Conservation (phyloP, 148 eudicot genomes). For the Nyssa sinensis region DNA sequence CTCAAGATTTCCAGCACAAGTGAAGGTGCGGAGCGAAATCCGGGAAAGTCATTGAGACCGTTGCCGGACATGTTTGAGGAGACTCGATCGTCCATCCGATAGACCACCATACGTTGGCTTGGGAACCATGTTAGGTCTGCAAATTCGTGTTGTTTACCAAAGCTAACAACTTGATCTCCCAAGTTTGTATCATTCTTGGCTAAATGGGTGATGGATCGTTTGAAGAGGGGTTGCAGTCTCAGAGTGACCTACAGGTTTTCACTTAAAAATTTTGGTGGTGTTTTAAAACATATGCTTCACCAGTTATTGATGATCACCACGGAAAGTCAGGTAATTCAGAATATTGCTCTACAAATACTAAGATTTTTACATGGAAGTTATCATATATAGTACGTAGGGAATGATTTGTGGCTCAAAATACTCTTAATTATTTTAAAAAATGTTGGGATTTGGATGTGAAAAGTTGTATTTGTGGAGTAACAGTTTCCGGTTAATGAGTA, state of each 20-base stretch:
- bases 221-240: slow-evolving; percentile 61
- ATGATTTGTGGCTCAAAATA: too few species aligned
- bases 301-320: too few species aligned
- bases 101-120: slow-evolving; percentile 45
- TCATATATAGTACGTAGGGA: too few species aligned
- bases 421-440: too few species aligned
- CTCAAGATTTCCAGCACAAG: slow-evolving; percentile 29
- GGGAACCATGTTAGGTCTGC: slow-evolving; percentile 74
- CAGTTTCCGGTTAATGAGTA: too few species aligned
- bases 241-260: slow-evolving; percentile 48
- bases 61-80: slow-evolving; percentile 37
- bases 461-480: too few species aligned
- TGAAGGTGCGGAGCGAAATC: slow-evolving; percentile 50
- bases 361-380: too few species aligned
- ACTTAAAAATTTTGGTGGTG: too few species aligned
- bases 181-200: slow-evolving; percentile 40
- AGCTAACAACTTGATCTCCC: slow-evolving; percentile 39
- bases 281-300: too few species aligned
- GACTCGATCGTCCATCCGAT: slow-evolving; percentile 64
- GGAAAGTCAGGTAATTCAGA: too few species aligned
- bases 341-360: too few species aligned
- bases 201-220: slow-evolving; percentile 44
- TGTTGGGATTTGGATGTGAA: too few species aligned
- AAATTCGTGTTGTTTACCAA: slow-evolving; percentile 62
- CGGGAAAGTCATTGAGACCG: slow-evolving; percentile 43